Conservation (phyloP, 306 rosid species). For the Leucaena leucocephala region DNA sequence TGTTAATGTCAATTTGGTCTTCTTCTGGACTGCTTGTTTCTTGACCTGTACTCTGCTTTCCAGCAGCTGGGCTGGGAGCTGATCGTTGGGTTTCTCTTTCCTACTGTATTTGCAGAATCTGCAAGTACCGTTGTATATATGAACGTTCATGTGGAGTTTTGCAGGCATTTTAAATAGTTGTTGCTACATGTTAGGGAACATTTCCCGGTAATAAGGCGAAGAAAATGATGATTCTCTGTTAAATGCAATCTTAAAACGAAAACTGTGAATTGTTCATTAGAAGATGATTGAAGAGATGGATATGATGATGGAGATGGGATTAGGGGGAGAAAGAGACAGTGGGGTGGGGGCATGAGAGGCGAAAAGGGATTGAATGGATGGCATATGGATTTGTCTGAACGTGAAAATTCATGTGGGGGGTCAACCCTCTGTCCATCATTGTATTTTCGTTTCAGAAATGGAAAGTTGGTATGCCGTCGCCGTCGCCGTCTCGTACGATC, state of each 20-base stretch:
- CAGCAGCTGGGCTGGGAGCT: background rate
- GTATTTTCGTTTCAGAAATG: constrained; percentile 6
- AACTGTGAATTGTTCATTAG: background rate
- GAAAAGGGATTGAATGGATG: constrained; percentile 43
- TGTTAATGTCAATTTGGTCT: constrained; percentile 20
- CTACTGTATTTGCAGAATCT: constrained; percentile 17
- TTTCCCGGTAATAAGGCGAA: background rate
- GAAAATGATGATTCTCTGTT: background rate
- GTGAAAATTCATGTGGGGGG: constrained; percentile 25
- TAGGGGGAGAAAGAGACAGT: constrained; percentile 3
- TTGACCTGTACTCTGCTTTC: background rate
- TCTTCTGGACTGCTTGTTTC: constrained; percentile 12
- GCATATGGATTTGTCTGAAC: constrained; percentile 41
- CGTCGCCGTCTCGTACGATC: background rate
- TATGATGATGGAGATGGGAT: background rate
- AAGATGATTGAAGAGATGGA: constrained; percentile 35
- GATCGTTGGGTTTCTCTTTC: constrained; percentile 19
- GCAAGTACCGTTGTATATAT: constrained; percentile 48
- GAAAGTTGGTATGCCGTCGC: background rate
- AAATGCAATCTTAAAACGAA: background rate
- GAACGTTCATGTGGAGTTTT: constrained; percentile 27
- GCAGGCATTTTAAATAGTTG: constrained; percentile 8
- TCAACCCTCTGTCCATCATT: constrained; percentile 15
- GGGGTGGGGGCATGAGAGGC: background rate
- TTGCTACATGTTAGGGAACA: background rate